These are phyloP conservation scores for Starmerella floricola DNA, from an alignment of 805 yeast genomes.

Conservation along the genomic window DNA sequence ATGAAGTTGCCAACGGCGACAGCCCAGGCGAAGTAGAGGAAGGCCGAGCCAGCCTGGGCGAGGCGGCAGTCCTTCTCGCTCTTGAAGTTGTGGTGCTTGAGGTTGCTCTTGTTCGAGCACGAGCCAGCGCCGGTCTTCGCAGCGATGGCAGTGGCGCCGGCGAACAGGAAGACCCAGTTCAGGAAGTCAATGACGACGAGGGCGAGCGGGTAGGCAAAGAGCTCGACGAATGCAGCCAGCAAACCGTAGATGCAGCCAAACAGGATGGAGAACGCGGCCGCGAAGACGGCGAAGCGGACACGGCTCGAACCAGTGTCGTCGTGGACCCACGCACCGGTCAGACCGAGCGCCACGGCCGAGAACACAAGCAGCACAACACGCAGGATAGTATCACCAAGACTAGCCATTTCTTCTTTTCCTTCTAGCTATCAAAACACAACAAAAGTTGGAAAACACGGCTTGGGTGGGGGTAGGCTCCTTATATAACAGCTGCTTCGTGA, in stretches of 20 bases:
- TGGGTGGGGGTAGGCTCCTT: slow-evolving; percentile 15
- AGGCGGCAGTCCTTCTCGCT: slow-evolving; percentile 79
- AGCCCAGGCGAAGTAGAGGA: slow-evolving; percentile 73
- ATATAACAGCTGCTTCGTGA: slow-evolving; percentile 7
- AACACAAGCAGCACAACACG: slow-evolving; percentile 66
- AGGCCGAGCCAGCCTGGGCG: slow-evolving; percentile 77
- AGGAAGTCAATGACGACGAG: slow-evolving; percentile 68
- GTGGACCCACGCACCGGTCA: slow-evolving; percentile 71
- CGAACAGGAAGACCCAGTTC: slow-evolving; percentile 81
- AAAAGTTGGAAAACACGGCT: neutral
- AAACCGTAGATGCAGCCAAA: slow-evolving; percentile 68
- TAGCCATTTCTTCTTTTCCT: slow-evolving; percentile 32
- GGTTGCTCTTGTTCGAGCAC: slow-evolving; percentile 56
- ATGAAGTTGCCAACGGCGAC: slow-evolving; percentile 54
- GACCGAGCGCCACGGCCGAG: slow-evolving; percentile 69
- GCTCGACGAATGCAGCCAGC: slow-evolving; percentile 63
- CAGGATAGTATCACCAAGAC: slow-evolving; percentile 64
- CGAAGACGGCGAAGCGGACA: slow-evolving; percentile 77
- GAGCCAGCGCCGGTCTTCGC: slow-evolving; percentile 80
- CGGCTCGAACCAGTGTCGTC: slow-evolving; percentile 50
- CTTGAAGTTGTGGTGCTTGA: slow-evolving; percentile 58
- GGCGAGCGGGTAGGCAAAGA: slow-evolving; percentile 78
- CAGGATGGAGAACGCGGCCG: slow-evolving; percentile 74
- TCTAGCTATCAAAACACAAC: neutral
- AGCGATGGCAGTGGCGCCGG: slow-evolving; percentile 91